Base-by-base conservation (phyloP, 2,329 filamentous ascomycete species). In the Remersonia thermophila region DNA sequence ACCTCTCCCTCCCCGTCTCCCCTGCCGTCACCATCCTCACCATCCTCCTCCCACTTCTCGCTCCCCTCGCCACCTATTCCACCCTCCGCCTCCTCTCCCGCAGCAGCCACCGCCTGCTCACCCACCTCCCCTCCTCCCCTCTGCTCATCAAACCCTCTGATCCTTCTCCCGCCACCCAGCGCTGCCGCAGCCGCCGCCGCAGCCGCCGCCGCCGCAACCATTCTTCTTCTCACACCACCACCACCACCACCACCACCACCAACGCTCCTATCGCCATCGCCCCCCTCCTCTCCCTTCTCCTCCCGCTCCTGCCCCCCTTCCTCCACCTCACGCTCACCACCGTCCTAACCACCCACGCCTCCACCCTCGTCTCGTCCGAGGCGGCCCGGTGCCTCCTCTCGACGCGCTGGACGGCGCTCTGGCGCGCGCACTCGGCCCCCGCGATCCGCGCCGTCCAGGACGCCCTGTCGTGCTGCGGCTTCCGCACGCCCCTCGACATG, bases 381-480 rank as follows among this genome's bases (percentile, higher is more conserved):
- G 59, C 36, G 49, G 52, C 12, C 42, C 56, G 12, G 56, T 83
- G 79, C 51, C 57, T 61, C 2, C 55, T 83, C n/a, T 59, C 71
- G 7, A 58, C 59, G 3, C 54, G 52, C 27, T 84, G 80, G 80
- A 57, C 62, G 45, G 43, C 40, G 3, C 50, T 82, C 39, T 83
- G 63, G 47, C 52, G 45, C 0, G 46, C 49, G 0, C 72, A 76
- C 41, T 61, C 81, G 37, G 62, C 43, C 1, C 43, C 46, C 1
- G 54, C 62, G 2, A 68, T 84, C 38, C 60, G 65, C 29, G 54
- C 57, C 2, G 77, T 85, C 34, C 80, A 85, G 49, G 74, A 84
- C 50, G 54, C 65, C 0, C 67, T 82, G 23, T 51, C 67, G 7
- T 85, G 80, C 58, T 85, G 80, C 46, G 80, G 80, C 0, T 61